A percentile compares a stretch with the other conserved stretches of the same genome.
Evolutionary conservation across 495 filamentous ascomycete species (phyloP).

Genomic region (Penicillium malachiteum): DNA sequence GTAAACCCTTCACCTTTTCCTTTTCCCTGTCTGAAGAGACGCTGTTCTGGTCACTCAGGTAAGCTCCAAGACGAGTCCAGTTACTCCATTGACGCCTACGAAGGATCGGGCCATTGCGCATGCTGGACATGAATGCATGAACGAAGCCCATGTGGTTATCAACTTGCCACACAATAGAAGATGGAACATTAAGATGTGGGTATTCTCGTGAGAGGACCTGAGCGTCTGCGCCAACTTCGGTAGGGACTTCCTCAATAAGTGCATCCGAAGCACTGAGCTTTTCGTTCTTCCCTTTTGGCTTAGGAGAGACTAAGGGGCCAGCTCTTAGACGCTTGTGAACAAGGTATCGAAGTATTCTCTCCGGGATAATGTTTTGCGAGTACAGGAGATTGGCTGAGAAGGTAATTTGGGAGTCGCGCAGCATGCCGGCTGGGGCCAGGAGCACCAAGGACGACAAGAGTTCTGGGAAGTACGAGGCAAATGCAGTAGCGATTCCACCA

Average conservation of each 20-base stretch:
- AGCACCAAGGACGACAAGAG: slow-evolving; percentile 67
- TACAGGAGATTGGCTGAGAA: slow-evolving; percentile 61
- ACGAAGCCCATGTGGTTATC: slow-evolving; percentile 55
- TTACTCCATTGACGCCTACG: slow-evolving; percentile 44
- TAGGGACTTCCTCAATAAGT: slow-evolving; percentile 38
- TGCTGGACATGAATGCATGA: slow-evolving; percentile 56
- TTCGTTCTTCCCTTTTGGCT: slow-evolving; percentile 24
- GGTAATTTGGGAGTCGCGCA: slow-evolving; percentile 63
- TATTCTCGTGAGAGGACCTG: slow-evolving; percentile 45
- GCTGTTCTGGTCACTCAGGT: slow-evolving; percentile 45
- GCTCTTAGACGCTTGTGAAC: slow-evolving; percentile 55
- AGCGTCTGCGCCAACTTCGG: slow-evolving; percentile 33
- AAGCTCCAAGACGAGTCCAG: slow-evolving; percentile 57
- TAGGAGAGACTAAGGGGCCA: slow-evolving; percentile 38
- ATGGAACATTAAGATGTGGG: slow-evolving; percentile 44
- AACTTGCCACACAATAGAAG: slow-evolving; percentile 56
- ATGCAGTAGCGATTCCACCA: slow-evolving; percentile 73
- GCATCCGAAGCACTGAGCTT: slow-evolving; percentile 36
- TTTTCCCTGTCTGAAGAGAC: slow-evolving; percentile 14
- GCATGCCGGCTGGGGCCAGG: slow-evolving; percentile 71
- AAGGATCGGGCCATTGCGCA: slow-evolving; percentile 56
- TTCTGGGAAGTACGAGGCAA: slow-evolving; percentile 67
- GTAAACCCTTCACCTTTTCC: slow-evolving; percentile 26
- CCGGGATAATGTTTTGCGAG: slow-evolving; percentile 56
- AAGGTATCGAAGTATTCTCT: slow-evolving; percentile 50